phyloP scores from a whole-genome alignment of 106 monocot species.

The Posidonia australis region DNA sequence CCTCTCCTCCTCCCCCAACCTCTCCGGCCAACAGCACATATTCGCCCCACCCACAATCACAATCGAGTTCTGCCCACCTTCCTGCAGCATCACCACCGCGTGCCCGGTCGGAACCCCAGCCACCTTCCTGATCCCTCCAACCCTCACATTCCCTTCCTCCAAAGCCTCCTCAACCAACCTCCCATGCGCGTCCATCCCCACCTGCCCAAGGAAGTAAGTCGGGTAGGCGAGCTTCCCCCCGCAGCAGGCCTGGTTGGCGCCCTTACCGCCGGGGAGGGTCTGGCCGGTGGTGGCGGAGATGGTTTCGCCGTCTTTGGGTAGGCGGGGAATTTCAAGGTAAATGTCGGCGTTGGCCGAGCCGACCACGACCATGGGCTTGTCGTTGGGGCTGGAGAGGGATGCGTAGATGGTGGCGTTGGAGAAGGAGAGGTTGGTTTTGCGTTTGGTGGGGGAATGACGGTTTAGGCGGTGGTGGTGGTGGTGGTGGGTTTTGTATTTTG shows the following conservation, averaged over 20 bases:
- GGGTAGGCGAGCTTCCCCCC: conserved; percentile 50
- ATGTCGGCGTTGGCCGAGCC: conserved; percentile 99
- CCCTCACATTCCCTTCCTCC: conserved; percentile 29
- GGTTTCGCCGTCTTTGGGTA: conserved; percentile 68
- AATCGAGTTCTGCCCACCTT: conserved; percentile 74
- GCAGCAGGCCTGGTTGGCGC: conserved; percentile 98
- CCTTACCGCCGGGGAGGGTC: conserved; percentile 91
- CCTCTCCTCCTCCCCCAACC: conserved; percentile 24
- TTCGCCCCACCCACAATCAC: conserved; percentile 90
- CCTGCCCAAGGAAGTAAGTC: conserved; percentile 69
- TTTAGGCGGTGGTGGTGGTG: not conserved
- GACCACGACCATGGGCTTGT: conserved; percentile 62
- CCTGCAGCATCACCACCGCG: conserved; percentile 87
- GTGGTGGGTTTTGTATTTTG: not conserved
- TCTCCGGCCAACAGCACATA: conserved; percentile 57
- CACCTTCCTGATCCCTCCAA: conserved; percentile 36
- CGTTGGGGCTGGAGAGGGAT: conserved; percentile 7
- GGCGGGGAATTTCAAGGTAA: conserved; percentile 77
- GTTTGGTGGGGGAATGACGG: not conserved
- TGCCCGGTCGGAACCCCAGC: conserved; percentile 58
- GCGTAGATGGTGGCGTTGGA: not conserved
- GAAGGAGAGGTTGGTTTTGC: conserved; percentile 6
- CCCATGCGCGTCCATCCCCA: conserved; percentile 75
- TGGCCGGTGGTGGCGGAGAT: conserved; percentile 49
- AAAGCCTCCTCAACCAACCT: conserved; percentile 64